Conservation (phyloP, 495 filamentous ascomycete genomes). For the Podospora tetraspora region DNA sequence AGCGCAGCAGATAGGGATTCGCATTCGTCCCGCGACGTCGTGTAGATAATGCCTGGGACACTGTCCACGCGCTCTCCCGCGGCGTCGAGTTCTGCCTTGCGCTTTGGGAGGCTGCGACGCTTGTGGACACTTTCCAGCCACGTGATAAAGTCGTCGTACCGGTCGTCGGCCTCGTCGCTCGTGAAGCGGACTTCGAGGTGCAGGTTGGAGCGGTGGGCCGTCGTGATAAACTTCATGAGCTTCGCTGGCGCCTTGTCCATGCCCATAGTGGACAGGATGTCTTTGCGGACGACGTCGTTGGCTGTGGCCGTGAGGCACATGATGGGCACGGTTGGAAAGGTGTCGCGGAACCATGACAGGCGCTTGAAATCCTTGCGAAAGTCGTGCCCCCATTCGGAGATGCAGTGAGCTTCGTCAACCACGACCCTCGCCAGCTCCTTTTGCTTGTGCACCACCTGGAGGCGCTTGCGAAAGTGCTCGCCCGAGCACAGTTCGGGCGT, state of each 20-base stretch:
- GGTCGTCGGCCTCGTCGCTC: constrained; percentile 63
- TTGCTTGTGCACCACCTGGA: constrained; percentile 71
- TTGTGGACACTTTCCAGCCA: constrained; percentile 70
- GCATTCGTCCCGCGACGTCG: constrained; percentile 68
- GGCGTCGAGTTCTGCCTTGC: constrained; percentile 46
- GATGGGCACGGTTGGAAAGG: constrained; percentile 76
- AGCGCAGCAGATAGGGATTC: constrained; percentile 66
- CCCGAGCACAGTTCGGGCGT: constrained; percentile 84
- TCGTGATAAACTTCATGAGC: constrained; percentile 72
- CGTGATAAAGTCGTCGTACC: constrained; percentile 59
- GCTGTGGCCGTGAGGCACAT: constrained; percentile 91
- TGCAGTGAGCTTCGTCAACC: constrained; percentile 94
- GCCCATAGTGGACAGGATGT: constrained; percentile 71
- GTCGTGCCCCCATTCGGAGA: constrained; percentile 97
- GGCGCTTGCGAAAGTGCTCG: constrained; percentile 67
- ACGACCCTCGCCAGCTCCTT: constrained; percentile 78
- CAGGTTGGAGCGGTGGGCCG: constrained; percentile 75
- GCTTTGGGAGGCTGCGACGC: constrained; percentile 50
- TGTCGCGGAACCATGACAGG: constrained; percentile 79
- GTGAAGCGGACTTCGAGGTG: constrained; percentile 93
- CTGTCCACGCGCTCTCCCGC: constrained; percentile 50
- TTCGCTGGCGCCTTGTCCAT: constrained; percentile 48
- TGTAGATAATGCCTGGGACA: constrained; percentile 87
- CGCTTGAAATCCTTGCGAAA: constrained; percentile 89
- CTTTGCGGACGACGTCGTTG: constrained; percentile 67